Evolutionary conservation across 2,329 filamentous ascomycete species (phyloP).

Genomic region (Fusarium transvaalense): DNA sequence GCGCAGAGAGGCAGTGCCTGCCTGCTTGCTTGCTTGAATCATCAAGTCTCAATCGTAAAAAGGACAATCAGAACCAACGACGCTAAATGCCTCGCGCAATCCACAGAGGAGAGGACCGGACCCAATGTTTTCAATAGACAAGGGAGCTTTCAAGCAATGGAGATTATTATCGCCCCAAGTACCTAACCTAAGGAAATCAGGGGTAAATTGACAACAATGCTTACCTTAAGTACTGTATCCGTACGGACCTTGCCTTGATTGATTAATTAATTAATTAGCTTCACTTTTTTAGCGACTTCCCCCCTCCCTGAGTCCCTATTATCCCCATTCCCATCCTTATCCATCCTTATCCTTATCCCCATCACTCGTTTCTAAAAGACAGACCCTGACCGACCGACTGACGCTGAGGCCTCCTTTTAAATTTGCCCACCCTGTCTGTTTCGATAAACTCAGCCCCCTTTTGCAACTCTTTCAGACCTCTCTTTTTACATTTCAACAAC

Average conservation of each 20-base stretch:
- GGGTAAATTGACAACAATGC: conserved; percentile 33
- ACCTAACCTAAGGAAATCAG: conserved; percentile 25
- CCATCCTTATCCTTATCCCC: no score
- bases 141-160: conserved; percentile 6
- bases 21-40: neutral
- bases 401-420: conserved; percentile 28
- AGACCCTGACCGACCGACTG: neutral
- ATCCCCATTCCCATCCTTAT: no score
- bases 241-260: neutral
- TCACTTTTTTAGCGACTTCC: conserved; percentile 23
- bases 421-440: conserved; percentile 29
- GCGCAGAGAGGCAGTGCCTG: conserved; percentile 3
- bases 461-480: conserved; percentile 4
- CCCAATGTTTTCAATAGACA: conserved; percentile 43
- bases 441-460: conserved; percentile 14
- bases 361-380: neutral
- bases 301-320: no score
- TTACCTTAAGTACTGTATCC: no score
- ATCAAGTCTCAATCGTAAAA: neutral
- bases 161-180: conserved; percentile 21
- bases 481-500: conserved; percentile 1
- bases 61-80: neutral
- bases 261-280: conserved; percentile 2
- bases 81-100: conserved; percentile 31
- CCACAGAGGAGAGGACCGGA: conserved; percentile 33